These are phyloP conservation scores for Oryza coarctata DNA, from an alignment of 176 grass and related monocot species.

Conservation along the genomic window DNA sequence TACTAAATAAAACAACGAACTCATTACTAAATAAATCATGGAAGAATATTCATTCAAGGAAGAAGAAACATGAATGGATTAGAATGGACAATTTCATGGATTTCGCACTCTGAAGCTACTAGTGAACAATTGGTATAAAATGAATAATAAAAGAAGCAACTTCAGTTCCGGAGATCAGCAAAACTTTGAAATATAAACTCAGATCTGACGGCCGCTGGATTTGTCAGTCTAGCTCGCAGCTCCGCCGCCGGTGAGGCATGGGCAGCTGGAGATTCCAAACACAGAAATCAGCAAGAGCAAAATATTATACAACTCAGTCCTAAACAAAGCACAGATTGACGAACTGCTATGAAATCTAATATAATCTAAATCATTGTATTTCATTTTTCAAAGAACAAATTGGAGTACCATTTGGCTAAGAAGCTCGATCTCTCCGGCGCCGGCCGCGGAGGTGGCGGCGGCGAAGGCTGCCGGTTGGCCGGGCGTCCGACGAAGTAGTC, in stretches of 20 bases:
- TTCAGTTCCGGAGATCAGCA: background rate
- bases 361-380: background rate
- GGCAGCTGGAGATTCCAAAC: conserved; percentile 7
- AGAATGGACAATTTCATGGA: background rate
- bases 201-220: background rate
- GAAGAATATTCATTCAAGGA: background rate
- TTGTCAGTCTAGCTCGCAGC: background rate
- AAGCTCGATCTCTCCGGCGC: background rate
- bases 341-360: background rate
- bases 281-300: background rate
- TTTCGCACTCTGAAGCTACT: background rate
- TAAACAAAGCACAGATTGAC: background rate
- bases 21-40: background rate
- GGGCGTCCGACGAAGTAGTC: conserved; percentile 38
- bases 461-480: background rate
- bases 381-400: background rate
- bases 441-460: too few species aligned
- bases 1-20: background rate
- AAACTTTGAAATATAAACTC: background rate
- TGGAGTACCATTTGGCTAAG: conserved; percentile 32
- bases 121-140: conserved; percentile 1
- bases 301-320: background rate
- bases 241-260: conserved; percentile 23
- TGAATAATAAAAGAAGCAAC: background rate
- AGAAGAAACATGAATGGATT: background rate